Evolutionary conservation across 257 asterid species (phyloP).

Genomic region (Solanum pimpinellifolium): DNA sequence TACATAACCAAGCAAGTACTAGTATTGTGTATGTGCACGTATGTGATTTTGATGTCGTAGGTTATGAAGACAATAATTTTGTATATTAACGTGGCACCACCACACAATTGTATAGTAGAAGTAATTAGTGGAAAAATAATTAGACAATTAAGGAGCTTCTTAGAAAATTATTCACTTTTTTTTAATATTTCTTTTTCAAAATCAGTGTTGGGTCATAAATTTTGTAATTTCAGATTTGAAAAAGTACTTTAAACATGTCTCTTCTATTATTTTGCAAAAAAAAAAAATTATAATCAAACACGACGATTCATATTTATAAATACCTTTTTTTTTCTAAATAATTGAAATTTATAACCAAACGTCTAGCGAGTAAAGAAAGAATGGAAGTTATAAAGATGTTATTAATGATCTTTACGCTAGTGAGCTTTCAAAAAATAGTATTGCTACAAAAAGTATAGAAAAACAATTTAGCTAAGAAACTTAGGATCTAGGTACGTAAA

Average conservation of each 20-base stretch:
- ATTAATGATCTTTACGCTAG: not conserved
- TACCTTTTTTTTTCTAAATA: rapidly evolving
- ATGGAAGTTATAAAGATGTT: not conserved
- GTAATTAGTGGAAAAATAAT: not conserved
- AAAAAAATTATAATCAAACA: not conserved
- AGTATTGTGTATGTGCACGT: not conserved
- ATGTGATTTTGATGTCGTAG: slow-evolving; percentile 9
- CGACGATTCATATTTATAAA: not conserved
- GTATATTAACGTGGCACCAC: not conserved
- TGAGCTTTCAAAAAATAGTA: not conserved
- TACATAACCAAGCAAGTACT: not conserved
- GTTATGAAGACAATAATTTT: slow-evolving; percentile 14
- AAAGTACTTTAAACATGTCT: not conserved
- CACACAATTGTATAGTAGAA: not conserved
- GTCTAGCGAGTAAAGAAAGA: not conserved
- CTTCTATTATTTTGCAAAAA: not conserved
- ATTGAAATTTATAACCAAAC: not conserved
- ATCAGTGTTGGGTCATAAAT: too few species aligned
- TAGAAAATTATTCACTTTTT: not conserved
- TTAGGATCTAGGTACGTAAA: not conserved
- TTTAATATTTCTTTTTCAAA: too few species aligned
- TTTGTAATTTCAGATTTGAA: too few species aligned
- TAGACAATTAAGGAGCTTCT: not conserved
- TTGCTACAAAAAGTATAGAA: not conserved
- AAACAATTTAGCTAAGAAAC: not conserved